Percentiles rank a stretch among this genome's conserved stretches.
Evolutionary conservation across 345 rosid genomes (phyloP).

Genomic region (Adansonia digitata): DNA sequence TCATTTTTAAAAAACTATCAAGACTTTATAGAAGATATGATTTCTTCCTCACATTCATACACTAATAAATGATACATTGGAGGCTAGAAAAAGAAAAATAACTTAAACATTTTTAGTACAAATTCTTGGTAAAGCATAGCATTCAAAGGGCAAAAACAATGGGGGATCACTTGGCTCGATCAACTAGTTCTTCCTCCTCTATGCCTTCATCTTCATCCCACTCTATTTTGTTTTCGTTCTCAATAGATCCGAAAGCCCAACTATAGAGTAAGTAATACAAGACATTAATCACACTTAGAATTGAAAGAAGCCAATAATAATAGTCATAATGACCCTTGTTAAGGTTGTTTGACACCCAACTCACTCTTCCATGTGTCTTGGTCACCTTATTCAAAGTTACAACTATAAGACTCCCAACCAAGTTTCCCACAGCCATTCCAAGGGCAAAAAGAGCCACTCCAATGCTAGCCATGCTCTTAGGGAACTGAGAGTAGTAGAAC

Average conservation of each 20-base stretch:
- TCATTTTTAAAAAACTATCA: too few relatives aligned
- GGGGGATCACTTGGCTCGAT: background rate
- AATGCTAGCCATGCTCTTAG: slow-evolving; percentile 47
- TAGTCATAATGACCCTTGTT: slow-evolving; percentile 47
- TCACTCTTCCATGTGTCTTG: slow-evolving; percentile 14
- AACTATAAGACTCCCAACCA: slow-evolving; percentile 37
- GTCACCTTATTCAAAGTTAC: slow-evolving; percentile 18
- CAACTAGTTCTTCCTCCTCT: background rate
- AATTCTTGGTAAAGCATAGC: background rate
- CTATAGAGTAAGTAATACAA: slow-evolving; percentile 32
- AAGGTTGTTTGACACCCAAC: slow-evolving; percentile 43
- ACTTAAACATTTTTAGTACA: background rate
- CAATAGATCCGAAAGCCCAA: slow-evolving; percentile 35
- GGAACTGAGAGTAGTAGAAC: slow-evolving; percentile 52
- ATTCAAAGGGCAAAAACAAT: background rate
- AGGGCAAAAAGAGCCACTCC: slow-evolving; percentile 35
- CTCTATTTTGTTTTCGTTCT: slow-evolving; percentile 22
- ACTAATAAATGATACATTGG: background rate
- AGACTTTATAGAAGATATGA: background rate
- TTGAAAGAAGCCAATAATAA: slow-evolving; percentile 46
- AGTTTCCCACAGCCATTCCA: slow-evolving; percentile 31
- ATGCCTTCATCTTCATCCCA: slow-evolving; percentile 24
- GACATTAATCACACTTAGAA: slow-evolving; percentile 32
- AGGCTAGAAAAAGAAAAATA: background rate
- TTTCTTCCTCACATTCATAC: background rate